phyloP scores from a whole-genome alignment of 139 green algal genomes.

The Micractinium conductrix region DNA sequence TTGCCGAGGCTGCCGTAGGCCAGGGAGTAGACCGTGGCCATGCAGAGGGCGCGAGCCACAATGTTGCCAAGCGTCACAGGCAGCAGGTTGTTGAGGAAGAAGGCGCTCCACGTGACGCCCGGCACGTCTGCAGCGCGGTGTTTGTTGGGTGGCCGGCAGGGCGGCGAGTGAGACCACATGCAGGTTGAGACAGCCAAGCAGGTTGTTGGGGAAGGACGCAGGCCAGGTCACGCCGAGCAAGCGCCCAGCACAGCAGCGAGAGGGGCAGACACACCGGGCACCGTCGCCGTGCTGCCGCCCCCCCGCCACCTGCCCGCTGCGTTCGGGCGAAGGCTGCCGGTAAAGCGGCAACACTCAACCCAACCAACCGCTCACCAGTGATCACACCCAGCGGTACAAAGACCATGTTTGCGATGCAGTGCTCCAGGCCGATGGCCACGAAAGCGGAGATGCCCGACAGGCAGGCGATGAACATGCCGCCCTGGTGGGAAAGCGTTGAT shows the following conservation, averaged over 20 bases:
- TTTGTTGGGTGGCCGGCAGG: too few relatives aligned
- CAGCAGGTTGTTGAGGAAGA: slow-evolving; percentile 27
- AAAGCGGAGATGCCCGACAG: slow-evolving; percentile 84
- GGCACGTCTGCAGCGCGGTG: slow-evolving; percentile 14
- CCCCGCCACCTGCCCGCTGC: too few relatives aligned
- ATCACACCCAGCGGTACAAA: slow-evolving; percentile 71
- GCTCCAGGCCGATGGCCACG: slow-evolving; percentile 76
- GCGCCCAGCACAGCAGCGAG: too few relatives aligned
- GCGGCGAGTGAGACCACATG: too few relatives aligned
- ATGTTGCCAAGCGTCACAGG: slow-evolving; percentile 92
- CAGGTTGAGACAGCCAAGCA: too few relatives aligned
- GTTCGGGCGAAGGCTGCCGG: too few relatives aligned
- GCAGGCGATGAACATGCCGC: slow-evolving; percentile 84
- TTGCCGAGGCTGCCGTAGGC: slow-evolving; percentile 62
- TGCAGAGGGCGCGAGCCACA: slow-evolving; percentile 66
- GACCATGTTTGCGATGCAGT: slow-evolving; percentile 82
- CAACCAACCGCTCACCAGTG: slow-evolving; percentile 4
- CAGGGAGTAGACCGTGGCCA: slow-evolving; percentile 65
- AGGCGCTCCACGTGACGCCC: slow-evolving; percentile 20
- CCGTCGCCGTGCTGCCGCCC: too few relatives aligned
- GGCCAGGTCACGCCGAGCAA: too few relatives aligned
- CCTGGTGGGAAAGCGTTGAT: too few relatives aligned
- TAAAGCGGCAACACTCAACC: too few relatives aligned
- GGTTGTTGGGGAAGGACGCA: too few relatives aligned
- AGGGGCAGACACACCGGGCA: too few relatives aligned